phyloP scores from a whole-genome alignment of 495 filamentous ascomycete genomes.

The Hypoxylon trugodes region DNA sequence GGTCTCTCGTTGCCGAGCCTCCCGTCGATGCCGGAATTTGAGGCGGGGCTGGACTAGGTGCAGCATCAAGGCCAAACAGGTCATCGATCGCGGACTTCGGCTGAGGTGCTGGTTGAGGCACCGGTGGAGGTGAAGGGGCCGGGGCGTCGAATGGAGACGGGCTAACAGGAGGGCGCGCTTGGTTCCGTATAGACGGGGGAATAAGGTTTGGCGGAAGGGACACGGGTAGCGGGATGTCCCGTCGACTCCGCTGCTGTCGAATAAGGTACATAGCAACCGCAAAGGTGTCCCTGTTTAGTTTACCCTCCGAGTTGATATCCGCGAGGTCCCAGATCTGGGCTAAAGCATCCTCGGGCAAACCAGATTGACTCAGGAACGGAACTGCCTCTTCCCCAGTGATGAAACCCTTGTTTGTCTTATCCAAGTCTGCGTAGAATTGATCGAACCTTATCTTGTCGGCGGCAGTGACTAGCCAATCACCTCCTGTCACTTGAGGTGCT shows the following conservation, averaged over 20 bases:
- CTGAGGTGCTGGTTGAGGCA: conserved; percentile 58
- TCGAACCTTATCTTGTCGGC: conserved; percentile 89
- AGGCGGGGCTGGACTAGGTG: conserved; percentile 60
- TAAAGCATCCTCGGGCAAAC: conserved; percentile 85
- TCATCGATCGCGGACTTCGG: conserved; percentile 87
- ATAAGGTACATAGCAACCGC: conserved; percentile 98
- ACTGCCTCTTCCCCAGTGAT: conserved; percentile 97
- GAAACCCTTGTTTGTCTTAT: conserved; percentile 77
- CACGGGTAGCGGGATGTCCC: conserved; percentile 72
- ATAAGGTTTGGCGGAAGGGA: conserved; percentile 81
- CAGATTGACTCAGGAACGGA: conserved; percentile 89
- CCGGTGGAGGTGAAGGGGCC: conserved; percentile 59
- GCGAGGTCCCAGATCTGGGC: conserved; percentile 98
- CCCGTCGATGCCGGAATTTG: conserved; percentile 77
- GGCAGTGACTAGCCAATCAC: conserved; percentile 82
- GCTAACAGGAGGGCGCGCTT: conserved; percentile 59
- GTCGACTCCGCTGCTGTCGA: conserved; percentile 80
- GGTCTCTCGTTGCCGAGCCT: conserved; percentile 68
- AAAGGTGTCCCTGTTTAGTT: conserved; percentile 87
- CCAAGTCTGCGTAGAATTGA: conserved; percentile 79
- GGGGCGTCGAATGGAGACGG: conserved; percentile 53
- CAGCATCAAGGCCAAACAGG: conserved; percentile 85
- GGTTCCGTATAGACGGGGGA: conserved; percentile 86
- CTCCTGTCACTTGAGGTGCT: conserved; percentile 67
- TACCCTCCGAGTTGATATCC: conserved; percentile 90